phyloP scores from a whole-genome alignment of 495 filamentous ascomycete species.

The Talaromyces thailandensis region DNA sequence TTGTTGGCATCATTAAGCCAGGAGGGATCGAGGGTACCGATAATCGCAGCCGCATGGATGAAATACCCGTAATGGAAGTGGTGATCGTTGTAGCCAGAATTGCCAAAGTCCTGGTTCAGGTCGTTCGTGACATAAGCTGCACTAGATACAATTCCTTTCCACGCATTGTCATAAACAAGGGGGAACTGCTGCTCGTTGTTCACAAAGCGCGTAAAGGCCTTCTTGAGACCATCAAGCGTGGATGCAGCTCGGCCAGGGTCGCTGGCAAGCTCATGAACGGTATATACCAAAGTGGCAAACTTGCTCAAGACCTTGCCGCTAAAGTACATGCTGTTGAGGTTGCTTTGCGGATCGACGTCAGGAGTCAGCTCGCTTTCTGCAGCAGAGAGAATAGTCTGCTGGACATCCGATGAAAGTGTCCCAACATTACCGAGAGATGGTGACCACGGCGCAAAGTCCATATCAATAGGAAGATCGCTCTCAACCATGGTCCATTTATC shows the following conservation, averaged over 20 bases:
- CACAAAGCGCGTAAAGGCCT: constrained; percentile 65
- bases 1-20: constrained; percentile 67
- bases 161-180: constrained; percentile 71
- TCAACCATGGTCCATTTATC: constrained; percentile 79
- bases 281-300: constrained; percentile 67
- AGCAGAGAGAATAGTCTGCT: constrained; percentile 44
- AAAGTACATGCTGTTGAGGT: constrained; percentile 90
- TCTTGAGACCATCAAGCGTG: constrained; percentile 61
- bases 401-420: constrained; percentile 41
- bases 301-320: constrained; percentile 89
- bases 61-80: constrained; percentile 93
- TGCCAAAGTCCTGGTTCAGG: constrained; percentile 67
- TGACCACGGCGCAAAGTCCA: constrained; percentile 72
- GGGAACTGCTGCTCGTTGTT: constrained; percentile 70
- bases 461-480: constrained; percentile 55
- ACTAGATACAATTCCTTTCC: constrained; percentile 79
- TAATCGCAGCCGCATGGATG: constrained; percentile 78
- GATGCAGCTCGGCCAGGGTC: constrained; percentile 49
- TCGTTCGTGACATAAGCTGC: constrained; percentile 72
- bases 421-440: constrained; percentile 39
- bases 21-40: constrained; percentile 65
- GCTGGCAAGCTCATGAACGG: constrained; percentile 55
- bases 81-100: constrained; percentile 88
- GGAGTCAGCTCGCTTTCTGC: constrained; percentile 61
- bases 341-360: constrained; percentile 58